Base-by-base conservation (phyloP, 345 rosid genomes). In the Mercurialis annua region DNA sequence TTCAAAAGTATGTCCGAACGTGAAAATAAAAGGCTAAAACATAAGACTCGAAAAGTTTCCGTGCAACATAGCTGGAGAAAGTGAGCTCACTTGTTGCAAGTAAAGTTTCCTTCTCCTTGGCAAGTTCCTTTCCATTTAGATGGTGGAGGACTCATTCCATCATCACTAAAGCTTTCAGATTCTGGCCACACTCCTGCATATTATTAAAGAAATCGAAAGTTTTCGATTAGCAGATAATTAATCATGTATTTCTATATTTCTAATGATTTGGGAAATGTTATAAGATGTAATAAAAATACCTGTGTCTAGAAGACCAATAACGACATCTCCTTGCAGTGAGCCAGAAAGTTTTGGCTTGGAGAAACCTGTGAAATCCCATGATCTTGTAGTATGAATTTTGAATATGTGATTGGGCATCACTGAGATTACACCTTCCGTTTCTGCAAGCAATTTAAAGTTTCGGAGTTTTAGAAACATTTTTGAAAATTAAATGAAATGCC, bases 101-200 rank as follows among this genome's bases (percentile, higher is more conserved):
- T 72, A 66, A 77, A 77, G 50, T 72, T 72, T 16, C 54, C 58
- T 10, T 26, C 71, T 15, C 62, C 65, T 18, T 63, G 50, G 65
- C 77, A 73, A 21, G 20, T 69, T 57, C 81, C 81, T 65, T 73
- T 77, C 77, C 77, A 77, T 48, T 69, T 73, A 9, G 72, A 31
- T 1, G 81, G 77, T 14, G 75, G 65, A 36, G 77, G 50, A 16
- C 70, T 63, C 64, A 62, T 66, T 47, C 65, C 69, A 18, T 33
- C 24, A 26, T 71, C 76, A 1, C 20, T 71, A 59, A 76, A 76
- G 66, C 80, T 76, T 2, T 38, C 51, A 2, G 72, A 62, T 67
- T 76, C 81, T 1, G 74, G 77, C 81, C 74, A 77, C 44, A 73
- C 62, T 73, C 77, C 80, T 69, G 24, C 8, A 8, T 20, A 15